Evolutionary conservation across 768 basidiomycete genomes (phyloP).

Genomic region (Vishniacozyma victoriae): DNA sequence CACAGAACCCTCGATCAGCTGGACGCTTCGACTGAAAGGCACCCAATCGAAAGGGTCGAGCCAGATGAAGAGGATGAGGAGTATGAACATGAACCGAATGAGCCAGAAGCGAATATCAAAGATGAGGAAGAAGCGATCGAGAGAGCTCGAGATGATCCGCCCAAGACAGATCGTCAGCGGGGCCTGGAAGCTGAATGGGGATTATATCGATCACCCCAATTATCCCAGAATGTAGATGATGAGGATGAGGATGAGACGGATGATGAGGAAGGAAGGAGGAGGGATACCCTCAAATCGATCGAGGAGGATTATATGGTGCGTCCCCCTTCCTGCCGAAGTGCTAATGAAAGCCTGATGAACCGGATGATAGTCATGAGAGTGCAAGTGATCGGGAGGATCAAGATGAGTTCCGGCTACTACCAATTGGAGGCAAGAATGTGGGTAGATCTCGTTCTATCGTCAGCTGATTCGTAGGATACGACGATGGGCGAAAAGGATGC

Average conservation of each 20-base stretch:
- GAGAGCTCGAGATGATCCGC: not conserved
- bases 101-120: conserved; percentile 42
- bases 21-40: conserved; percentile 14
- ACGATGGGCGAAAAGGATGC: conserved; percentile 71
- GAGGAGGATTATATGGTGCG: no score
- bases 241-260: conserved; percentile 15
- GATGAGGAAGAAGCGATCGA: conserved; percentile 49
- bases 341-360: no score
- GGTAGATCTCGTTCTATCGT: conserved; percentile 1
- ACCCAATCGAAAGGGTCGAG: not conserved
- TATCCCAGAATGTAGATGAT: conserved; percentile 8
- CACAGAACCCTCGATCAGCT: conserved; percentile 31
- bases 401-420: conserved; percentile 7
- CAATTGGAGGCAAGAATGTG: conserved; percentile 7
- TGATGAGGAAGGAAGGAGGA: no score
- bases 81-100: not conserved
- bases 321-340: no score
- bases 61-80: conserved; percentile 9
- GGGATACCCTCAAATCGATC: no score
- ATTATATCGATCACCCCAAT: conserved; percentile 14
- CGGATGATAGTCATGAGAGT: conserved; percentile 9
- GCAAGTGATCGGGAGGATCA: conserved; percentile 3
- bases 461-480: not conserved
- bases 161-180: conserved; percentile 42
- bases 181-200: conserved; percentile 32